Evolutionary conservation across 2,329 filamentous ascomycete species (phyloP), one percentile per base, ranked within the genome.

Genomic region (Clonostachys rhizophaga): DNA sequence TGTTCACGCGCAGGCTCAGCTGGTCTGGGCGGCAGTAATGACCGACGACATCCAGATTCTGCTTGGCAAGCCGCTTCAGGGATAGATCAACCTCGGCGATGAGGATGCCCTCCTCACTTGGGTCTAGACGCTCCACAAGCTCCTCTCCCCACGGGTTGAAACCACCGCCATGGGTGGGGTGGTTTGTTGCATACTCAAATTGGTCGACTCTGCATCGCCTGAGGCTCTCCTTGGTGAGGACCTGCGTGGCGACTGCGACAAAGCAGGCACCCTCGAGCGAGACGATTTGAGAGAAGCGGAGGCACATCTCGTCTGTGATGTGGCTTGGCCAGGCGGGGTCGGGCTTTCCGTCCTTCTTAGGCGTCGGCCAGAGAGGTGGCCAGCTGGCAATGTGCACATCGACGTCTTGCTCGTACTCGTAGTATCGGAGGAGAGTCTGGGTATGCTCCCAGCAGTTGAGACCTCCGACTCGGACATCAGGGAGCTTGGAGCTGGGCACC

Each of bases 241-340:
- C 65, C n/a, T 56, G 72, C 16, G 70, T 73, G 57, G 73, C 75
- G 4, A 71, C 70, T n/a, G 76, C 59, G 4, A 83, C 79, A 46
- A 75, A 83, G 1, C 73, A 63, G 6, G 68, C 65, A 1, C 74
- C 71, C 52, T 84, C 80, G 17, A 83, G 72, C 0, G 79, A 78
- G 51, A 81, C 79, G 0, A 72, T 67, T 44, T 74, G 74, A 0
- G 76, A 72, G 5, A 79, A 64, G 37, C 52, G 65, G 16, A 64
- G 64, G 48, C 67, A 70, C 8, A 65, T 62, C 33, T 58, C 56
- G 33, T 54, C 53, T 39, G 56, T 55, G 46, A 63, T 61, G 34
- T 54, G 56, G 44, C 55, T 59, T 5, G 57, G 52, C 42, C 54
- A 59, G 2, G 51, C 53, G 20, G 45, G 18, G 34, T 47, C 39